Evolutionary conservation across 1,284 basidiomycete genomes (phyloP), one percentile per base, ranked within the genome.

Genomic region (Athelia psychrophila): DNA sequence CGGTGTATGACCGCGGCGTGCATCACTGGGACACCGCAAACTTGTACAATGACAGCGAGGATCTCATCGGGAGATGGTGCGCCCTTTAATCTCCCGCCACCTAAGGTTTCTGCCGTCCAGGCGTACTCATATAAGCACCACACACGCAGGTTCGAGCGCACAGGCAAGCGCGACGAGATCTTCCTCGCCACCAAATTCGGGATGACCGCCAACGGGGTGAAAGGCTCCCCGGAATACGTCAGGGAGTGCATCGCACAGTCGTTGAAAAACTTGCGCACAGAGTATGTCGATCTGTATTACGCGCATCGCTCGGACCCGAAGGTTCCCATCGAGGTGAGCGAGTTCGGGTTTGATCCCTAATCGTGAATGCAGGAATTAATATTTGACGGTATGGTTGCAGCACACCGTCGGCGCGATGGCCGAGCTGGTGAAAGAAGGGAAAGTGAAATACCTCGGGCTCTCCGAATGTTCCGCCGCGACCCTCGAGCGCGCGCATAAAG

Each of bases 101-200:
- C n/a, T n/a, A n/a, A n/a, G n/a, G n/a, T n/a, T n/a, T n/a, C n/a
- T n/a, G n/a, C n/a, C n/a, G n/a, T n/a, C n/a, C n/a, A n/a, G n/a
- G n/a, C n/a, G n/a, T 42, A 6, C 38, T 18, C 38, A 42, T n/a
- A 5, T 52, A 52, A 50, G 52, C 51, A 42, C 46, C 54, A 50
- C 51, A 53, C 27, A 46, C 47, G 22, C 44, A 69, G 71, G 72
- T 67, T 74, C 58, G 67, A 67, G 49, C 60, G 56, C 38, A 68
- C 64, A 0, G 72, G 71, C 3, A 71, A 72, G 59, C 64, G 72
- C 6, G 56, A 66, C 44, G 62, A 76, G 42, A 71, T 78, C 36
- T 78, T 79, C 62, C 67, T 79, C 2, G 75, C 72, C 0, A 77
- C 76, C 50, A 79, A 78, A 59, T 74, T 74, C 38, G 73, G 70